Evolutionary conservation across 345 rosid species (phyloP).

Genomic region (Syzygium grande): DNA sequence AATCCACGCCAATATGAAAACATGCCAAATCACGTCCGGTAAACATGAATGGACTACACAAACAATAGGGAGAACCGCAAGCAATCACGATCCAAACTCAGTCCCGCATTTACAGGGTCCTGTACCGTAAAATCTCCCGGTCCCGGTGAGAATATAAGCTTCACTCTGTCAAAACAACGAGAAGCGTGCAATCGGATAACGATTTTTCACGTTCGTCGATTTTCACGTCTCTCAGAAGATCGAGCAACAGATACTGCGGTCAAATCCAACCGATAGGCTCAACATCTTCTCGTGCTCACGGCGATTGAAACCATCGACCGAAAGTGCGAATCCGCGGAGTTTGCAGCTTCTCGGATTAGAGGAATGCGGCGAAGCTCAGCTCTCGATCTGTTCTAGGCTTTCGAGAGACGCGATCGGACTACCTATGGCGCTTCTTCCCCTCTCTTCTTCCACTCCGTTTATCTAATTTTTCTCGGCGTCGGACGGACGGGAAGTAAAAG

Average conservation of each 20-base stretch:
- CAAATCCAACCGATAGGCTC: background rate
- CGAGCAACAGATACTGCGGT: background rate
- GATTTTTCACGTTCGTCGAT: background rate
- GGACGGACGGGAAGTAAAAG: background rate
- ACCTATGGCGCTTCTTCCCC: background rate
- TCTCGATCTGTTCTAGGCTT: background rate
- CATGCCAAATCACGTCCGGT: background rate
- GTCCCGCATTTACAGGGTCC: background rate
- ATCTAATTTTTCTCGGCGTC: background rate
- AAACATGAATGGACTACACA: background rate
- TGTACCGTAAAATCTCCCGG: background rate
- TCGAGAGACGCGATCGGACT: background rate
- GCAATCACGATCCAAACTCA: background rate
- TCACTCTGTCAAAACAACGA: background rate
- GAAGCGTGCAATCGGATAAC: background rate
- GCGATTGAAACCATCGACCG: background rate
- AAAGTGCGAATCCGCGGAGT: background rate
- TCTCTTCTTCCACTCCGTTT: background rate
- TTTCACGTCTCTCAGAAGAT: background rate
- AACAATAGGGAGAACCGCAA: background rate
- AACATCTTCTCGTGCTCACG: background rate
- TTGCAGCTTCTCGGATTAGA: background rate
- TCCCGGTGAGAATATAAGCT: background rate
- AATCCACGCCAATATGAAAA: background rate
- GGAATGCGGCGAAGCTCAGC: background rate